These are phyloP conservation scores for Colletotrichum nymphaeae DNA, from an alignment of 2,329 filamentous ascomycete genomes.

Conservation along the genomic window DNA sequence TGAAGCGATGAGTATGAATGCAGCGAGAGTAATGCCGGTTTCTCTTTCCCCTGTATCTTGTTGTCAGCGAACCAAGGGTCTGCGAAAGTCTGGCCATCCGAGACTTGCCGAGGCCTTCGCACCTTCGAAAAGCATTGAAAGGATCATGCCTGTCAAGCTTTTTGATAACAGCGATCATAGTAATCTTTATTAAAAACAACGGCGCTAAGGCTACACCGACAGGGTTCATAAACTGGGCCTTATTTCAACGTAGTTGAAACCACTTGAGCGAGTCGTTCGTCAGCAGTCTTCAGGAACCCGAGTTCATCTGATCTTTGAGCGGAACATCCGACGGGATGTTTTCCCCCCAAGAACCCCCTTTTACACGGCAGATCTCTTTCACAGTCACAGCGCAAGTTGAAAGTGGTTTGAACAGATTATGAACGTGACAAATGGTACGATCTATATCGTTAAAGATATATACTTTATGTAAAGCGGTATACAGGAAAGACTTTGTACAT, in stretches of 20 bases:
- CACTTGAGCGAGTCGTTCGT: neutral
- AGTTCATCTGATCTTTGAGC: neutral
- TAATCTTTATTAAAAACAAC: neutral
- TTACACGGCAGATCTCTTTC: neutral
- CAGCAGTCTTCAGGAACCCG: neutral
- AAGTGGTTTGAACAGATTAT: neutral
- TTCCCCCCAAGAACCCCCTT: neutral
- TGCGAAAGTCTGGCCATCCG: neutral
- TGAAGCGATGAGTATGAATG: no score
- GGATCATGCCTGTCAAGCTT: neutral
- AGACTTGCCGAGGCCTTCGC: neutral
- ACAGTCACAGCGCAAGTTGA: neutral
- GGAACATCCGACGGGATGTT: neutral
- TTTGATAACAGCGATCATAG: neutral
- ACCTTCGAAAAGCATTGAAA: neutral
- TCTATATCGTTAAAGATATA: slow-evolving; percentile 31
- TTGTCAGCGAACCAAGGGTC: neutral
- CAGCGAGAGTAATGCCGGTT: neutral
- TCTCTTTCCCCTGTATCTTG: neutral
- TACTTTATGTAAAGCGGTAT: slow-evolving; percentile 29
- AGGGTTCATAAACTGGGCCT: neutral
- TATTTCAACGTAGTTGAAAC: neutral
- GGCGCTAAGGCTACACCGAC: neutral
- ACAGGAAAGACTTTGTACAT: slow-evolving; percentile 33
- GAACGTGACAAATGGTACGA: slow-evolving; percentile 24